Evolutionary conservation across 1,284 basidiomycete species (phyloP).

Genomic region (Trichosporon sp.): DNA sequence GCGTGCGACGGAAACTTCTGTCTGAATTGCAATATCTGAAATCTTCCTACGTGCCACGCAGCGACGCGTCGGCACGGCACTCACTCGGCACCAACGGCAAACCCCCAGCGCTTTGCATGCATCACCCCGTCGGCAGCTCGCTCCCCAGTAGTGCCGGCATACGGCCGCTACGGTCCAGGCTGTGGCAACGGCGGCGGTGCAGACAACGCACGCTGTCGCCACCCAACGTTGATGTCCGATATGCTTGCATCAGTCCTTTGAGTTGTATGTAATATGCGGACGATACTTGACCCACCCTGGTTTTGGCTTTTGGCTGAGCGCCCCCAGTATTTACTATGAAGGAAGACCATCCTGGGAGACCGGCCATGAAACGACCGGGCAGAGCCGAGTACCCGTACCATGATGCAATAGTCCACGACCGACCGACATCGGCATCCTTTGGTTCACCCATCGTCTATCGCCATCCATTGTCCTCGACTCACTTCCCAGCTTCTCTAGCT

Average conservation of each 20-base stretch:
- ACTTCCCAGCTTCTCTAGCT: not conserved
- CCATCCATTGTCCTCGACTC: not conserved
- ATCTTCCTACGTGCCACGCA: slow-evolving; percentile 7
- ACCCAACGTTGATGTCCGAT: not conserved
- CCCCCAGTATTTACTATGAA: not conserved
- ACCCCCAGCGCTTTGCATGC: not conserved
- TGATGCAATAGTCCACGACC: slow-evolving; percentile 14
- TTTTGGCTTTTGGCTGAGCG: slow-evolving; percentile 11
- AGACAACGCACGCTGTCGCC: not conserved
- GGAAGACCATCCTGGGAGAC: not conserved
- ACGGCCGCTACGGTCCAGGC: not conserved
- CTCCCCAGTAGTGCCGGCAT: not conserved
- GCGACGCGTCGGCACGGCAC: slow-evolving; percentile 4
- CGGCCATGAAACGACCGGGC: slow-evolving; percentile 1
- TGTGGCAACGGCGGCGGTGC: not conserved
- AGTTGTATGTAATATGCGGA: not conserved
- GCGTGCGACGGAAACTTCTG: not conserved
- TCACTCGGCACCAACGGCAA: not conserved
- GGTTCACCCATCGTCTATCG: not conserved
- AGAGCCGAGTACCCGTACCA: slow-evolving; percentile 3
- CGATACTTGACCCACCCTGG: not conserved
- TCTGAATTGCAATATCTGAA: not conserved
- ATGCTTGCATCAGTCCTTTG: not conserved
- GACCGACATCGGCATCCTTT: not conserved
- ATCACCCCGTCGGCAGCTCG: slow-evolving; percentile 4